Percentiles rank a stretch among this genome's conserved stretches.
These are phyloP conservation scores for Taiozyma sp. DNA, from an alignment of 1,139 yeast genomes.

Conservation along the genomic window DNA sequence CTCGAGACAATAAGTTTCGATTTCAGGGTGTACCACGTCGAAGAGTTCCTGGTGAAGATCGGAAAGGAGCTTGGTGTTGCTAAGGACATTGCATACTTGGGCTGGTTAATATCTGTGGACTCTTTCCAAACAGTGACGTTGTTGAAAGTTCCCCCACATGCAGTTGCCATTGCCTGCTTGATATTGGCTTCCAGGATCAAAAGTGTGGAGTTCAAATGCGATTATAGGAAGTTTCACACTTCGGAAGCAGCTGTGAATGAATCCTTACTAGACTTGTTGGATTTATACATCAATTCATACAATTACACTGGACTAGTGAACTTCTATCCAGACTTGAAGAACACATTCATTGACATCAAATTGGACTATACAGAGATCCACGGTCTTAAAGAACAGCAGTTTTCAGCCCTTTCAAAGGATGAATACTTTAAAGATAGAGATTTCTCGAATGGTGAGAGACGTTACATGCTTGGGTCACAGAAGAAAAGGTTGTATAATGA, in stretches of 20 bases:
- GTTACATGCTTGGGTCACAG: conserved; percentile 53
- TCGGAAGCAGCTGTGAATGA: conserved; percentile 48
- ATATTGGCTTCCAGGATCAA: conserved; percentile 42
- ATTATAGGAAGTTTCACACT: conserved; percentile 9
- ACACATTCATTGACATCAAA: conserved; percentile 46
- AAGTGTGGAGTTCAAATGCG: conserved; percentile 8
- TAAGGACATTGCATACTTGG: conserved; percentile 43
- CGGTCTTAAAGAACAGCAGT: conserved; percentile 33
- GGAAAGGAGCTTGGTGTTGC: conserved; percentile 50
- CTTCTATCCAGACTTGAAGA: conserved; percentile 19
- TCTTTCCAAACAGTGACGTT: conserved; percentile 68
- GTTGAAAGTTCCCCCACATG: conserved; percentile 73
- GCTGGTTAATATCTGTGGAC: conserved; percentile 79
- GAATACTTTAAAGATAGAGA: conserved; percentile 28
- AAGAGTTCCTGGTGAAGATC: conserved; percentile 65
- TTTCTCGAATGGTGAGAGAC: conserved; percentile 32
- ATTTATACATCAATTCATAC: conserved; percentile 53
- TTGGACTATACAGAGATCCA: conserved; percentile 40
- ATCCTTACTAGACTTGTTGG: conserved; percentile 57
- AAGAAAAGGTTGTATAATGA: conserved; percentile 36
- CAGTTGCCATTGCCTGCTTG: conserved; percentile 68
- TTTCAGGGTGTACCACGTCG: conserved; percentile 61
- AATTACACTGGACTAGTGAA: conserved; percentile 35
- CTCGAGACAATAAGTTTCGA: conserved; percentile 75
- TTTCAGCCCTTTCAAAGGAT: conserved; percentile 23